Base-by-base conservation (phyloP, 2,329 filamentous ascomycete species). In the Eutypa lata region DNA sequence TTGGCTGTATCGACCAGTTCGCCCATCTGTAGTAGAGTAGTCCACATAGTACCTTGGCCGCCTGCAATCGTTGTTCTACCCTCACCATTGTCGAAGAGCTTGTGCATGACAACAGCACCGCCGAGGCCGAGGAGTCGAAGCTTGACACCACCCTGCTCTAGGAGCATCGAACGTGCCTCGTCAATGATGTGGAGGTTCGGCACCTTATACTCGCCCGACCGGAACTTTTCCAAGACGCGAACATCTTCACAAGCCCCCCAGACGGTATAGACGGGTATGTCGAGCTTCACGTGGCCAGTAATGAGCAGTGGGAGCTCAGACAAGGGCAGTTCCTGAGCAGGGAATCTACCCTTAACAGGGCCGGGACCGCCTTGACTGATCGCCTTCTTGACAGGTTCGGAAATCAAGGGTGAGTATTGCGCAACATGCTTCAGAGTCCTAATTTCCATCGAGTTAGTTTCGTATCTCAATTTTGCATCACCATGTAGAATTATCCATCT, bases 191-290 rank as follows among this genome's bases (percentile, higher is more conserved):
- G 91, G 61, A 99, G 84, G 71, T 99, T 99, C 65, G 88, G 87
- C 40, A 99, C 89, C 77, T 97, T 97, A 78, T 99, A 99, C 76
- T 99, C 94, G 61, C 90, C 90, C 13, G 94, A 97, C 58, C 94
- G 85, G 74, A 99, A 96, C 77, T 96, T 97, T 74, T 99, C 94
- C 66, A 99, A 75, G 26, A 99, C 94, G 53, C 94, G 88, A 19
- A 99, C 94, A 80, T 99, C 94, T 74, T 99, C 94, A 68, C 94
- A 99, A 47, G 94, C 94, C 69, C 94, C 94, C 94, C 94, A 99
- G 37, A 99, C 94, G 40, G 94, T 99, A 76, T 97, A 97, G 52
- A 99, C 94, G 0, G 94, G 94, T 53, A 99, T 89, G 57, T 99
- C 92, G 53, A 99, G 86, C 68, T 91, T 96, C 67, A 95, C 81